phyloP scores from a whole-genome alignment of 768 basidiomycete species.

The Trametes gibbosa region DNA sequence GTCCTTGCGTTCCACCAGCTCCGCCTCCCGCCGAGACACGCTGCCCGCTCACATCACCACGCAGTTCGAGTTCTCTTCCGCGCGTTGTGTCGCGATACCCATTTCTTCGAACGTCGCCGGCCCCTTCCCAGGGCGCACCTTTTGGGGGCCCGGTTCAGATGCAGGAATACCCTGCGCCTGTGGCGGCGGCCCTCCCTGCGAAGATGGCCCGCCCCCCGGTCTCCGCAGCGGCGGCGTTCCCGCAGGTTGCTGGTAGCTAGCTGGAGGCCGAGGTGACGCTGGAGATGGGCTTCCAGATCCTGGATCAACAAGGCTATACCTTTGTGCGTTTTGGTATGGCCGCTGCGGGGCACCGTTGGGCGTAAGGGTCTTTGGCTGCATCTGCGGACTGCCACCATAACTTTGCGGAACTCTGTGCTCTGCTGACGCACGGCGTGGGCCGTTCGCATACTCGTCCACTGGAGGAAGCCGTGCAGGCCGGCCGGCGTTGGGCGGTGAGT shows the following conservation, averaged over 20 bases:
- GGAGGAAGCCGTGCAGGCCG: slow-evolving; percentile 9
- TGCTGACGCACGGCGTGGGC: not conserved
- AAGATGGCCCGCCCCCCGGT: slow-evolving; percentile 5
- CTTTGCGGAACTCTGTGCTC: no score
- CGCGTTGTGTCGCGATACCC: slow-evolving; percentile 79
- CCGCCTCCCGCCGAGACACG: no score
- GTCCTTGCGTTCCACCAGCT: no score
- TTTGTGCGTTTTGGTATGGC: slow-evolving; percentile 29
- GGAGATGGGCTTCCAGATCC: slow-evolving; percentile 23
- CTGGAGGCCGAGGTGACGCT: slow-evolving; percentile 11
- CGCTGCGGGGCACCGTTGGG: slow-evolving; percentile 15
- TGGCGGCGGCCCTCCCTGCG: not conserved
- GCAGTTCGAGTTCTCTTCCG: slow-evolving; percentile 75
- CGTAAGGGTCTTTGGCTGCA: not conserved
- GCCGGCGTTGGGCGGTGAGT: slow-evolving; percentile 5
- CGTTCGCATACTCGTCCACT: slow-evolving; percentile 1
- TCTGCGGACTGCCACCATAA: not conserved
- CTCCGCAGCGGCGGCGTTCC: slow-evolving; percentile 16
- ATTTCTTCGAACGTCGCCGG: slow-evolving; percentile 90
- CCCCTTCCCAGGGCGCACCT: slow-evolving; percentile 34
- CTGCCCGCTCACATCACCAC: slow-evolving; percentile 79
- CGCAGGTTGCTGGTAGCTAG: not conserved
- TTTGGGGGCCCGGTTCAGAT: slow-evolving; percentile 4
- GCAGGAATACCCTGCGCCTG: not conserved
- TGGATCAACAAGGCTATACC: slow-evolving; percentile 49